Conservation (phyloP, 192 early-diverging fungal genomes). For the Borealophlyctis nickersoniae region DNA sequence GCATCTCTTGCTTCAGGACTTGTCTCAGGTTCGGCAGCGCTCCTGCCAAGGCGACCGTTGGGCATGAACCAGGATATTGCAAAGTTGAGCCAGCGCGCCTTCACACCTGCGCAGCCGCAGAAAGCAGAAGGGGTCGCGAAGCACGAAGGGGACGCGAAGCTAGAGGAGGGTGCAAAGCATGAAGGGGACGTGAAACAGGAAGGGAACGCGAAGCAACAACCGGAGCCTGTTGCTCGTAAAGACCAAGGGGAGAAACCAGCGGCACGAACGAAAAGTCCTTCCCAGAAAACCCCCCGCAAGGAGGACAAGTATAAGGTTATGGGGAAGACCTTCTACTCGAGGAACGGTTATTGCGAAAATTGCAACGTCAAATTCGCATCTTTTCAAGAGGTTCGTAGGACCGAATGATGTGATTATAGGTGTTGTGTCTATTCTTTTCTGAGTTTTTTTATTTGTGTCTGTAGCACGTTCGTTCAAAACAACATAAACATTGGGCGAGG, state of each 20-base stretch:
- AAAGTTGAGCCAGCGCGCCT: constrained; percentile 11
- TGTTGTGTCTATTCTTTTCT: constrained; percentile 2
- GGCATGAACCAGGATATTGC: constrained; percentile 2
- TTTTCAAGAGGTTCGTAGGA: constrained; percentile 22
- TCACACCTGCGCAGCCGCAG: background rate
- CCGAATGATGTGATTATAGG: too few relatives aligned
- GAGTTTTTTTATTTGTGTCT: background rate
- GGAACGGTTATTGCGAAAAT: constrained; percentile 32
- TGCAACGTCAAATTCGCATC: constrained; percentile 30
- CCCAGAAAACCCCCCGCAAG: background rate
- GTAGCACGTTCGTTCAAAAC: constrained; percentile 18
- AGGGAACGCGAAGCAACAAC: background rate
- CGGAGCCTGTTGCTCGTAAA: background rate
- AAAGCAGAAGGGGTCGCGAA: background rate
- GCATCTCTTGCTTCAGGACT: constrained; percentile 25
- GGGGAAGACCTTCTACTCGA: constrained; percentile 27
- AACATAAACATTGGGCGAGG: constrained; percentile 21
- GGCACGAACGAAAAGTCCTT: too few relatives aligned
- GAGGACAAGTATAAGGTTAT: background rate
- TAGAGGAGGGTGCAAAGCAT: background rate
- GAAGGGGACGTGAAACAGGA: background rate
- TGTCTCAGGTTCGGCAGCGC: constrained; percentile 19
- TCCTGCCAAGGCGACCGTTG: constrained; percentile 1
- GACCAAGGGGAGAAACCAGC: background rate
- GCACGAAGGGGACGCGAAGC: background rate